A percentile compares a stretch with the other conserved stretches of the same genome.
Conservation (phyloP, 805 yeast genomes). For the Lachancea mirantina region DNA sequence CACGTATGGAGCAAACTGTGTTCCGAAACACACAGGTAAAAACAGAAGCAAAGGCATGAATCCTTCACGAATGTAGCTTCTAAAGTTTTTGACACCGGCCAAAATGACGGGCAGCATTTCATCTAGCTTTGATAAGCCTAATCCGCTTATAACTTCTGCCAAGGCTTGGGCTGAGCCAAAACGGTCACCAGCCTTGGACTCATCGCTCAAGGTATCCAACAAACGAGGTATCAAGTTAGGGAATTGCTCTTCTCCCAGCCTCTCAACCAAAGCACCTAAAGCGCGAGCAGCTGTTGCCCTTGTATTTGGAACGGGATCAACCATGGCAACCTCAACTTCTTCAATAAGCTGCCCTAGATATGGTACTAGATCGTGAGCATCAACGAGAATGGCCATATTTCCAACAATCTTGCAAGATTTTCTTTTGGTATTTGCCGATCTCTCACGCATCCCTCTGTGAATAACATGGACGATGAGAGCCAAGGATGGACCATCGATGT, state of each 20-base stretch:
- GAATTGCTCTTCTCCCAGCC: slow-evolving; percentile 92
- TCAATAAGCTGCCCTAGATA: slow-evolving; percentile 70
- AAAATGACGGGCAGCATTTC: slow-evolving; percentile 79
- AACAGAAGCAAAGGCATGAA: slow-evolving; percentile 84
- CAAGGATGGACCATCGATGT: slow-evolving; percentile 95
- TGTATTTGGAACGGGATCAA: slow-evolving; percentile 95
- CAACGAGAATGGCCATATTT: slow-evolving; percentile 95
- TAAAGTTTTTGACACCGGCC: slow-evolving; percentile 58
- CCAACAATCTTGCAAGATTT: slow-evolving; percentile 98
- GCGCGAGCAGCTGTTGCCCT: slow-evolving; percentile 98
- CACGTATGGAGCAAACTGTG: slow-evolving; percentile 84
- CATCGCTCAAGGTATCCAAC: slow-evolving; percentile 68
- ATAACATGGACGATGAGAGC: slow-evolving; percentile 93
- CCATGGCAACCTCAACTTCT: slow-evolving; percentile 90
- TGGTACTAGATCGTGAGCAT: slow-evolving; percentile 75
- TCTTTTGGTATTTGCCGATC: slow-evolving; percentile 88
- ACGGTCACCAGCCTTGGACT: slow-evolving; percentile 76
- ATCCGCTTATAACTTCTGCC: slow-evolving; percentile 87
- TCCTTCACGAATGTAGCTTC: slow-evolving; percentile 77
- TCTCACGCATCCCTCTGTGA: slow-evolving; percentile 89
- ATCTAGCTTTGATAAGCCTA: slow-evolving; percentile 81
- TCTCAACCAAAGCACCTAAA: slow-evolving; percentile 90
- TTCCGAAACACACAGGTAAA: slow-evolving; percentile 90
- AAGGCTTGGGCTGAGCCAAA: slow-evolving; percentile 96
- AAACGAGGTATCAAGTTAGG: slow-evolving; percentile 83